Base-by-base conservation (phyloP, 495 filamentous ascomycete species). In the Darksidea phi region DNA sequence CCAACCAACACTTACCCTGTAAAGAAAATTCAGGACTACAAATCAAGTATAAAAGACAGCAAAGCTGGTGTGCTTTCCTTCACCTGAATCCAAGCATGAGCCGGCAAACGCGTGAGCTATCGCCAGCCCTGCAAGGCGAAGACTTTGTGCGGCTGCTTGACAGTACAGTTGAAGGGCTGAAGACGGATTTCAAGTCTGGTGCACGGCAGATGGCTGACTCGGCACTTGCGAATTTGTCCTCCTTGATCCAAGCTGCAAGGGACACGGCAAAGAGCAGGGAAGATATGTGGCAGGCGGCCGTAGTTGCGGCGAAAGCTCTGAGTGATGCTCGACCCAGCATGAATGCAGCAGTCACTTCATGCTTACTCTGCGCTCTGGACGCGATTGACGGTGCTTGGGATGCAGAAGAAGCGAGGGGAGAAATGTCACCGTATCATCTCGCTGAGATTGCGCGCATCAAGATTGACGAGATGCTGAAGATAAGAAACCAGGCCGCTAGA, bases 261-360 rank as follows among this genome's bases (percentile, higher is more conserved):
- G 23, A 12, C 20, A 47, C 49, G n/a, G 49, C 58, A 10, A 21
- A 12, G 12, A 41, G 36, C 23, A 15, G 36, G 25, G 26, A 36
- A 12, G 38, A 61, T 2, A 38, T 61, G 0, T 61, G 37, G 48
- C 15, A 10, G 8, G 25, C 48, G 48, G 25, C n/a, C 8, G 41
- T 26, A 4, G 26, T n/a, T 15, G 48, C 26, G 10, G 57, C 37
- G 12, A 52, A 53, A 32, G 13, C 34, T 4, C 25, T 60, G 20
- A n/a, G n/a, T 10, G 26, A 1, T 2, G 57, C 57, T 13, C 23
- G 57, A 17, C 37, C 57, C 10, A 46, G 48, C 26, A 60, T 53
- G 57, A 45, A 46, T 28, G 57, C 57, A 2, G 57, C 57, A 1
- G 42, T 48, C 7, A 43, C 32, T 36, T 21, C 48, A 13, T 52